phyloP scores from a whole-genome alignment of 1,139 yeast species.

The Taphrina betulina region DNA sequence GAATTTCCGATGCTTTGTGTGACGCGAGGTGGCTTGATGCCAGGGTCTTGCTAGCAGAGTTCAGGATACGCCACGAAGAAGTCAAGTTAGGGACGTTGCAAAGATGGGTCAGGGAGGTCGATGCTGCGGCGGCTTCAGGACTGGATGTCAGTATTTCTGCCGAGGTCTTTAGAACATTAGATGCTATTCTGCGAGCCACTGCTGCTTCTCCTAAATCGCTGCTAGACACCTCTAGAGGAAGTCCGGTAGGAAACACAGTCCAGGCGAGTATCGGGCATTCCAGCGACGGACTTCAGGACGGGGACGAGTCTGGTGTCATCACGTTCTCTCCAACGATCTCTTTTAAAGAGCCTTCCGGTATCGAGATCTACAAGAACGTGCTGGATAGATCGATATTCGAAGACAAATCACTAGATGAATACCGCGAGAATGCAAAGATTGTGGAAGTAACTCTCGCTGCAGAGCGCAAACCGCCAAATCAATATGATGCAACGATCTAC shows the following conservation, averaged over 20 bases:
- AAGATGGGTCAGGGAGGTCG: slow-evolving; percentile 30
- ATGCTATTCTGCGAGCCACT: slow-evolving; percentile 29
- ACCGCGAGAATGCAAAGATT: slow-evolving; percentile 2
- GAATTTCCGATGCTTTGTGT: slow-evolving; percentile 25
- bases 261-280: background rate
- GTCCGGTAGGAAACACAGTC: background rate
- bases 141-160: slow-evolving; percentile 11
- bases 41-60: slow-evolving; percentile 26
- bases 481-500: slow-evolving; percentile 29
- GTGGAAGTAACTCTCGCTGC: slow-evolving; percentile 28
- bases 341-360: slow-evolving; percentile 6
- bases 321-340: slow-evolving; percentile 13
- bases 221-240: background rate
- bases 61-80: slow-evolving; percentile 20
- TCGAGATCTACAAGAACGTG: slow-evolving; percentile 2
- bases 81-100: slow-evolving; percentile 29
- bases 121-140: slow-evolving; percentile 26
- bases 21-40: slow-evolving; percentile 31
- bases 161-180: slow-evolving; percentile 19
- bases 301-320: slow-evolving; percentile 5
- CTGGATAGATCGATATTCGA: slow-evolving; percentile 16
- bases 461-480: slow-evolving; percentile 24
- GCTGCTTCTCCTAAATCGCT: background rate
- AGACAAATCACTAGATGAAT: background rate
- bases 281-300: slow-evolving; percentile 9